Conservation (phyloP, 2,329 filamentous ascomycete species). For the Ophiognomonia clavigignenti-juglandacearum region DNA sequence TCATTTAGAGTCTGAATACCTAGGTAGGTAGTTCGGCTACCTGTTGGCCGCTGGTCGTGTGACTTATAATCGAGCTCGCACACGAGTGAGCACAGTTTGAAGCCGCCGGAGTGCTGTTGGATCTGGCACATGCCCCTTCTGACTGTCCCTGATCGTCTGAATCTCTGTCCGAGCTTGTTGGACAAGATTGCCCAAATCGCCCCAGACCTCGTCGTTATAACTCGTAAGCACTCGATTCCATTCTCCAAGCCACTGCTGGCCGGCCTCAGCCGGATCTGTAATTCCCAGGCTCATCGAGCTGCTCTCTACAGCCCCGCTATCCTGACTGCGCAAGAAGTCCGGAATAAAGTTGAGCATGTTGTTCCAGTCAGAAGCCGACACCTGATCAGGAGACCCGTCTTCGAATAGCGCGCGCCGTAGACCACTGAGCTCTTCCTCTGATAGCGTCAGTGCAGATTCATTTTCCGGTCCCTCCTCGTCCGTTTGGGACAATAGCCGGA, state of each 20-base stretch:
- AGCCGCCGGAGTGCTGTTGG: slow-evolving; percentile 33
- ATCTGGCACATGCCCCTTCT: slow-evolving; percentile 21
- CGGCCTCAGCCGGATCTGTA: slow-evolving; percentile 32
- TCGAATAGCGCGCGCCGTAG: slow-evolving; percentile 35
- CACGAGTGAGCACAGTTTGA: slow-evolving; percentile 33
- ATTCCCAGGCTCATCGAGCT: slow-evolving; percentile 33
- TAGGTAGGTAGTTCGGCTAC: background rate
- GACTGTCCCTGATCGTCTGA: slow-evolving; percentile 30
- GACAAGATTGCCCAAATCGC: slow-evolving; percentile 52
- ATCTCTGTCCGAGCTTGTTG: slow-evolving; percentile 53
- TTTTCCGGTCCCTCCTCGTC: slow-evolving; percentile 18
- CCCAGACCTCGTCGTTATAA: slow-evolving; percentile 66
- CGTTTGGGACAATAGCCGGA: slow-evolving; percentile 29
- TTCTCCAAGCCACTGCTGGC: slow-evolving; percentile 44
- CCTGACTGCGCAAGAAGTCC: slow-evolving; percentile 29
- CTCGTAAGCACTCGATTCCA: slow-evolving; percentile 52
- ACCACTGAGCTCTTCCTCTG: slow-evolving; percentile 25
- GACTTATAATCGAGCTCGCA: slow-evolving; percentile 25
- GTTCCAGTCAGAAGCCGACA: slow-evolving; percentile 33
- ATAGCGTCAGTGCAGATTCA: slow-evolving; percentile 19
- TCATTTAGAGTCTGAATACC: too few species aligned
- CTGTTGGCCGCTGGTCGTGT: background rate
- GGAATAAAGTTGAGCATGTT: slow-evolving; percentile 47
- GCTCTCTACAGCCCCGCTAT: slow-evolving; percentile 17
- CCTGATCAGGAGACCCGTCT: slow-evolving; percentile 15